Base-by-base conservation (phyloP, 2,329 filamentous ascomycete species). In the Fusarium staphyleae region DNA sequence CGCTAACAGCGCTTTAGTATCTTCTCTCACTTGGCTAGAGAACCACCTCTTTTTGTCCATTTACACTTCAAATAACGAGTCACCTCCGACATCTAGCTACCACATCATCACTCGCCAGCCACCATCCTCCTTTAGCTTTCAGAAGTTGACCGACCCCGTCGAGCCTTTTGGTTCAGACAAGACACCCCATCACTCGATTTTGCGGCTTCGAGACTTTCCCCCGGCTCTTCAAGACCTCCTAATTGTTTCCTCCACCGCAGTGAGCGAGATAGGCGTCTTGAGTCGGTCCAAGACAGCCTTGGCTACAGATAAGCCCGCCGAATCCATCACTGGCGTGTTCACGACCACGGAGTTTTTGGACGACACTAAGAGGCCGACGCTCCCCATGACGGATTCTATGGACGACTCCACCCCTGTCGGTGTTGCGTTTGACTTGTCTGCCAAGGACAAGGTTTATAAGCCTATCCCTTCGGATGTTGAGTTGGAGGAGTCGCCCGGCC, bases 21-120 rank as follows among this genome's bases (percentile, higher is more conserved):
- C 91, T 4, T 88, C 89, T 13, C 81, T 99, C 33, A 82, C 83
- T 30, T 99, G 96, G 95, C 81, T 98, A 15, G 90, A 95, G 68
- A 96, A 95, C 64, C 78, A 96, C 65, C 77, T 93, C 2, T 96
- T 97, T 70, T 79, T 98, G 36, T 81, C 88, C 48, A 84, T 95
- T 16, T 88, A 97, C 72, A 91, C 89, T n/a, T 77, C 81, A 24
- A 82, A 81, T 55, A 79, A 81, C 48, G 81, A 83, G 32, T 78
- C 80, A 19, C 78, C 80, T 8, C 83, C 86, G 5, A 74, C 83
- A 19, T 91, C 90, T 1, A 80, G 82, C n/a, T 96, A 92, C 68
- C 88, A 96, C 70, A 79, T 96, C 47, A 86, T 96, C 51, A 88
- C 85, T 5, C 85, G 91, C 56, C 80, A 88, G 60, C 81, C 67